Evolutionary conservation across 225 moss, liverwort and hornwort species (phyloP).

Genomic region (Straminergon stramineum): DNA sequence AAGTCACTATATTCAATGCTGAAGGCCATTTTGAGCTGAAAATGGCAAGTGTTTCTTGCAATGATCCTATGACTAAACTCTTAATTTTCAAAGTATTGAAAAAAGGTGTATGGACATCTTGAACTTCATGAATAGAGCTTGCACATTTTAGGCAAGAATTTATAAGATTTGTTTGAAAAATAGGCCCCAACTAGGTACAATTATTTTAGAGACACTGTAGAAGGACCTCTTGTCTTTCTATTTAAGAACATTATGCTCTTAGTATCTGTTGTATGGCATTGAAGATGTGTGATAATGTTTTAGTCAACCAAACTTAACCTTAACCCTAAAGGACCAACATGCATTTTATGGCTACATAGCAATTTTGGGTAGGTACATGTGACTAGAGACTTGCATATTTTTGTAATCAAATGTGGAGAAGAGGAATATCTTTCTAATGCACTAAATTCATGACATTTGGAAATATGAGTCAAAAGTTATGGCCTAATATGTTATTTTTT

Average conservation of each 20-base stretch:
- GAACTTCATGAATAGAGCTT: background rate
- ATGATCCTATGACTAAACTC: background rate
- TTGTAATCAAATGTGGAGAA: too few relatives aligned
- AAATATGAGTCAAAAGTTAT: too few relatives aligned
- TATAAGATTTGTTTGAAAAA: background rate
- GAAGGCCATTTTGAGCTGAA: too few relatives aligned
- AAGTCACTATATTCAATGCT: too few relatives aligned
- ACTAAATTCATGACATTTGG: too few relatives aligned
- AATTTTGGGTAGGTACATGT: too few relatives aligned
- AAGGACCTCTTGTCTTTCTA: background rate
- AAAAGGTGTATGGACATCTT: accelerated
- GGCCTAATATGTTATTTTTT: too few relatives aligned
- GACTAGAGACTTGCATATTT: too few relatives aligned
- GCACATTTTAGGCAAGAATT: background rate
- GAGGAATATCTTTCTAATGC: too few relatives aligned
- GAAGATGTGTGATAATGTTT: background rate
- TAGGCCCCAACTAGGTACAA: background rate
- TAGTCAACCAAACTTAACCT: background rate
- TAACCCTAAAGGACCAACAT: too few relatives aligned
- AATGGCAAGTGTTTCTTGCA: too few relatives aligned
- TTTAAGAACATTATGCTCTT: background rate
- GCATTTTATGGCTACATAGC: too few relatives aligned
- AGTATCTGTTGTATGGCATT: background rate
- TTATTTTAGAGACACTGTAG: background rate
- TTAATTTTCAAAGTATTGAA: background rate